Percentiles rank a stretch among this genome's conserved stretches.
Conservation (phyloP, 1,284 basidiomycete genomes). For the Bondarzewia mesenterica region DNA sequence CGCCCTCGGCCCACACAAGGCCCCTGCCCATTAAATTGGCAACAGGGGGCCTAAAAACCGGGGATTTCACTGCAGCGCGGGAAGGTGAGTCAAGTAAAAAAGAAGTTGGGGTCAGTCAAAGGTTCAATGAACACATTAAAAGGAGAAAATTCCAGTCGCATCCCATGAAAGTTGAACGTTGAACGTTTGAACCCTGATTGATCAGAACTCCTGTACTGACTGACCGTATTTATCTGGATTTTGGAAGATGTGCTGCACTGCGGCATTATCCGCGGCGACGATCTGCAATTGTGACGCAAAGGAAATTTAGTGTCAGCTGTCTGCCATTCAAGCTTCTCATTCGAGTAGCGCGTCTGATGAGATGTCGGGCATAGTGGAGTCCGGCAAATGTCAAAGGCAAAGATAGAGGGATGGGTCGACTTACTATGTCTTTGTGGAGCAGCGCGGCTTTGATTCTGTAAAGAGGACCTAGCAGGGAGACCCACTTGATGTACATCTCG, state of each 20-base stretch:
- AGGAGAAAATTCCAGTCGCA: no score
- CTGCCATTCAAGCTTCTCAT: no score
- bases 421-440: conserved; percentile 28
- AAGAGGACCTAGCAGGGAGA: conserved; percentile 24
- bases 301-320: background rate
- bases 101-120: no score
- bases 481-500: conserved; percentile 28
- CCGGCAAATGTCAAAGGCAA: conserved; percentile 1
- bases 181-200: no score
- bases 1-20: conserved; percentile 25
- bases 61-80: conserved; percentile 18
- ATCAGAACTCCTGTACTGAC: conserved; percentile 4
- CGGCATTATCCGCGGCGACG: conserved; percentile 27
- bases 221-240: conserved; percentile 25
- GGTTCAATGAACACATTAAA: background rate
- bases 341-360: no score
- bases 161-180: no score
- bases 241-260: conserved; percentile 29
- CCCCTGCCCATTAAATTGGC: conserved; percentile 23
- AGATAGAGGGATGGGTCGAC: conserved; percentile 9
- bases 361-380: no score
- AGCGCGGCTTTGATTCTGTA: conserved; percentile 32
- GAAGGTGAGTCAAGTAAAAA: background rate
- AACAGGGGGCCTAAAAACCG: conserved; percentile 21
- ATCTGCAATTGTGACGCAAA: conserved; percentile 18